Conservation (phyloP, 306 rosid genomes). For the Prosopis cineraria region DNA sequence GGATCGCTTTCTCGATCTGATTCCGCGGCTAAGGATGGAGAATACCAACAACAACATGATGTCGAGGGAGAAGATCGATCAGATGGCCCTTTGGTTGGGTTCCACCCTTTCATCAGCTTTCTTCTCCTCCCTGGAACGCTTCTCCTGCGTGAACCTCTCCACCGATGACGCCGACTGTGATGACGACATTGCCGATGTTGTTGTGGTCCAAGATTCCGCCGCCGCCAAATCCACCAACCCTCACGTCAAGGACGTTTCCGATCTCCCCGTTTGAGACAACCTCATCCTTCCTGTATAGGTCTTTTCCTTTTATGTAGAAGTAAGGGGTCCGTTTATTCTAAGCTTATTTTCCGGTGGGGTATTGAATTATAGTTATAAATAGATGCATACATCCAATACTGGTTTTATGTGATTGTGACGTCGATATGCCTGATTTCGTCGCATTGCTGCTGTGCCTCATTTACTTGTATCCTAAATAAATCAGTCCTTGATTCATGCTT, state of each 20-base stretch:
- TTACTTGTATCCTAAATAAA: not conserved
- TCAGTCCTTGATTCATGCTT: not conserved
- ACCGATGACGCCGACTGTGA: slow-evolving; percentile 61
- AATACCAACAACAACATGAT: slow-evolving; percentile 43
- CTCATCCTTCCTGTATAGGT: slow-evolving; percentile 34
- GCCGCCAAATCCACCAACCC: slow-evolving; percentile 27
- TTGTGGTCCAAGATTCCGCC: not conserved
- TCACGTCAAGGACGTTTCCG: slow-evolving; percentile 45
- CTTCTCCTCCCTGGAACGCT: slow-evolving; percentile 83
- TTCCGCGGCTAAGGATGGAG: slow-evolving; percentile 41
- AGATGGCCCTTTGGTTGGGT: slow-evolving; percentile 64
- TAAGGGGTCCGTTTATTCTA: not conserved
- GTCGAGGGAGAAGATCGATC: slow-evolving; percentile 65
- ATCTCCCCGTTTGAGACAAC: slow-evolving; percentile 51
- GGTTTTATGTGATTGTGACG: not conserved
- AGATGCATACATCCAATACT: not conserved
- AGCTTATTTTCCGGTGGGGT: not conserved
- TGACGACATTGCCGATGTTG: slow-evolving; percentile 37
- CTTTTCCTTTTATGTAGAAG: slow-evolving; percentile 34
- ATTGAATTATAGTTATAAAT: not conserved
- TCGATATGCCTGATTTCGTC: slow-evolving; percentile 1
- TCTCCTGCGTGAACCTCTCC: slow-evolving; percentile 79
- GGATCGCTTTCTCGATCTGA: slow-evolving; percentile 31
- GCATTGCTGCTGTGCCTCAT: not conserved
- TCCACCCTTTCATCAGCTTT: slow-evolving; percentile 78